Conservation (phyloP, 2,329 filamentous ascomycete species). For the Diaporthe sp. region DNA sequence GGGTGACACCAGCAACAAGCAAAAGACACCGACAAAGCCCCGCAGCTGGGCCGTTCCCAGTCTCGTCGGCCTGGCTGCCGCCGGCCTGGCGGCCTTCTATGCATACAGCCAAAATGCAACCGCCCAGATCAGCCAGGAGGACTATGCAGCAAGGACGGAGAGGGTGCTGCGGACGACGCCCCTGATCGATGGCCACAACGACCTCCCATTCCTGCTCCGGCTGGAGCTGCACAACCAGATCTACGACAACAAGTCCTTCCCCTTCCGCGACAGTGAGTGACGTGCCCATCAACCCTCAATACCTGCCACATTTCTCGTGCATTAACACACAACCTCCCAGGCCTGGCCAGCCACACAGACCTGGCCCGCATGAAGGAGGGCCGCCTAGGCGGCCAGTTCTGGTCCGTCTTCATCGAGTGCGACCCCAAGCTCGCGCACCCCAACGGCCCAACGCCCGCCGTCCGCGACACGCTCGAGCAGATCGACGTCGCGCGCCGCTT, state of each 20-base stretch:
- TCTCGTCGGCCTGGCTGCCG: neutral
- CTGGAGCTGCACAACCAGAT: slow-evolving; percentile 49
- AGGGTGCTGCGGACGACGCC: slow-evolving; percentile 41
- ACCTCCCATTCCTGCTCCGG: slow-evolving; percentile 49
- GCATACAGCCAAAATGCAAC: neutral
- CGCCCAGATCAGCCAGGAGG: neutral
- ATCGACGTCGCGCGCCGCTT: slow-evolving; percentile 24
- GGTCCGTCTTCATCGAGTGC: slow-evolving; percentile 41
- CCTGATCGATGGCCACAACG: slow-evolving; percentile 51
- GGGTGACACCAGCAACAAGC: neutral
- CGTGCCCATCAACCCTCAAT: too few species aligned
- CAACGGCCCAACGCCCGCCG: slow-evolving; percentile 19
- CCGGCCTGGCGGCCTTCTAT: neutral
- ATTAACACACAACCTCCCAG: neutral
- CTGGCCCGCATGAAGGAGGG: slow-evolving; percentile 47
- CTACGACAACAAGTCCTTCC: slow-evolving; percentile 41
- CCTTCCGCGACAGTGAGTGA: slow-evolving; percentile 22
- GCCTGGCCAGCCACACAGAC: slow-evolving; percentile 46
- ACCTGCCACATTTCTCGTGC: neutral
- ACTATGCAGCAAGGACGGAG: slow-evolving; percentile 39
- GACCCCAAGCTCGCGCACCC: neutral
- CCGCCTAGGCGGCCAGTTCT: slow-evolving; percentile 50
- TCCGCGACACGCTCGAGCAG: slow-evolving; percentile 30
- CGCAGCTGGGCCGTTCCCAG: neutral
- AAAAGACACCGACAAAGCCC: neutral